Conservation (phyloP, 495 filamentous ascomycete genomes). For the Umbilicaria muhlenbergii region DNA sequence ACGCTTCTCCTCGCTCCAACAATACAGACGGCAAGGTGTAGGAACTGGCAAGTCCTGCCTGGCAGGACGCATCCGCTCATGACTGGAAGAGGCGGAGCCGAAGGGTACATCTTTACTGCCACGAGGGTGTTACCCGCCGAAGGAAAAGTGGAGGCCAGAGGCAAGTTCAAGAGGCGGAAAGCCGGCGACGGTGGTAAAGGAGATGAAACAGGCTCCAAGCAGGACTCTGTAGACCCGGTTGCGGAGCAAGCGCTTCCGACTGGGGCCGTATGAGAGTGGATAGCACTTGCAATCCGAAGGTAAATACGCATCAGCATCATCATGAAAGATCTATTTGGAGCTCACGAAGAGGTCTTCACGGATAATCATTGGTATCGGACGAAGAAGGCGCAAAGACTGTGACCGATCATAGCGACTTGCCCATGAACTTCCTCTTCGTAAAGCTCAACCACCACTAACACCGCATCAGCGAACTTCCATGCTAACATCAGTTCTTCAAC, state of each 20-base stretch:
- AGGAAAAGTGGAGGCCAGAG: slow-evolving; percentile 66
- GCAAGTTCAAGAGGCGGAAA: slow-evolving; percentile 52
- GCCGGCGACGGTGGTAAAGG: slow-evolving; percentile 15
- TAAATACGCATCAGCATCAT: no score
- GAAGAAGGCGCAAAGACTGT: no score
- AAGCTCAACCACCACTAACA: slow-evolving; percentile 91
- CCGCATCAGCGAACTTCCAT: neutral
- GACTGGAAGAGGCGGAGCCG: slow-evolving; percentile 72
- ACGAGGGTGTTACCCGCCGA: slow-evolving; percentile 64
- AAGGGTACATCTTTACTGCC: slow-evolving; percentile 81
- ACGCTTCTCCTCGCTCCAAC: slow-evolving; percentile 62
- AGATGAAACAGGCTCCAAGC: neutral
- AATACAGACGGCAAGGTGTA: slow-evolving; percentile 59
- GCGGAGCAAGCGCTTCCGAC: neutral
- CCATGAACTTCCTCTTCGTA: slow-evolving; percentile 98
- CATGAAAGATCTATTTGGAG: no score
- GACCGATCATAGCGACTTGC: slow-evolving; percentile 38
- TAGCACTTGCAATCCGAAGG: no score
- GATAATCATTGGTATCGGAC: no score
- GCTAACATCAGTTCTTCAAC: slow-evolving; percentile 1
- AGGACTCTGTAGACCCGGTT: neutral
- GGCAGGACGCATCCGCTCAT: slow-evolving; percentile 88
- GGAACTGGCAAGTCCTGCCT: slow-evolving; percentile 80
- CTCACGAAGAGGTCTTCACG: no score
- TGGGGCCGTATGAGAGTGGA: no score